Evolutionary conservation across 2,329 filamentous ascomycete genomes (phyloP).

Genomic region (Ceratocystis albifundus): DNA sequence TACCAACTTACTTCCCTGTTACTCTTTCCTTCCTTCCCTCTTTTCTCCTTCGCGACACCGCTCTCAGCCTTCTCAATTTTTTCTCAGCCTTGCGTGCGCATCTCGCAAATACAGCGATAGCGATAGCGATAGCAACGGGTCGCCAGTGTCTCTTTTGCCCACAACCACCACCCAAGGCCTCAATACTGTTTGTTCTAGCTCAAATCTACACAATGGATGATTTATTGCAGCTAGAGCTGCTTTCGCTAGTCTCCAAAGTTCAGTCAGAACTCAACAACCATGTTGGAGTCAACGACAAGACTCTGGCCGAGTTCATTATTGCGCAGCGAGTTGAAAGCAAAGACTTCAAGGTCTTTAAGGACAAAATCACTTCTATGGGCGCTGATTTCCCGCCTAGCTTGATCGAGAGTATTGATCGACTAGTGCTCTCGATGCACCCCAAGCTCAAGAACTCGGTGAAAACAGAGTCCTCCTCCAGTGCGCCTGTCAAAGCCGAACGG

Average conservation of each 20-base stretch:
- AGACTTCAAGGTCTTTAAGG: slow-evolving; percentile 61
- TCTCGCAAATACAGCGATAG: slow-evolving; percentile 6
- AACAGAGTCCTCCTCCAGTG: slow-evolving; percentile 1
- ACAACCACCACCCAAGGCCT: not conserved
- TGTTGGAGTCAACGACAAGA: slow-evolving; percentile 83
- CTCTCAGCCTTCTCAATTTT: slow-evolving; percentile 16
- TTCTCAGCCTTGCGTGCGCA: slow-evolving; percentile 17
- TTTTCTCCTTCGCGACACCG: slow-evolving; percentile 8
- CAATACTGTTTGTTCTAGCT: not conserved
- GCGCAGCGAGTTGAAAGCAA: slow-evolving; percentile 70
- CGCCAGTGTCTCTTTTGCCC: not conserved
- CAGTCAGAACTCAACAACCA: slow-evolving; percentile 92
- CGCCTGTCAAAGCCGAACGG: slow-evolving; percentile 15
- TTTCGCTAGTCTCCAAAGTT: slow-evolving; percentile 90
- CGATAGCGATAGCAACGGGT: not conserved
- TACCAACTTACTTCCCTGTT: not conserved
- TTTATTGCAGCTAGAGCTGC: slow-evolving; percentile 76
- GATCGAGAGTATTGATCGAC: slow-evolving; percentile 79
- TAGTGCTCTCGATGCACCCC: slow-evolving; percentile 83
- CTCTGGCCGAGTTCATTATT: slow-evolving; percentile 91
- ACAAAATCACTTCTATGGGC: slow-evolving; percentile 60
- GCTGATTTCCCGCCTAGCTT: slow-evolving; percentile 76
- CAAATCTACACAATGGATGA: slow-evolving; percentile 59
- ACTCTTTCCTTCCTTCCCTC: not conserved
- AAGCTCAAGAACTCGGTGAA: slow-evolving; percentile 53